Percentiles rank a stretch among this genome's conserved stretches.
Evolutionary conservation across 352 stramenopile species (phyloP).

Genomic region (Thraustochytrium striatum): DNA sequence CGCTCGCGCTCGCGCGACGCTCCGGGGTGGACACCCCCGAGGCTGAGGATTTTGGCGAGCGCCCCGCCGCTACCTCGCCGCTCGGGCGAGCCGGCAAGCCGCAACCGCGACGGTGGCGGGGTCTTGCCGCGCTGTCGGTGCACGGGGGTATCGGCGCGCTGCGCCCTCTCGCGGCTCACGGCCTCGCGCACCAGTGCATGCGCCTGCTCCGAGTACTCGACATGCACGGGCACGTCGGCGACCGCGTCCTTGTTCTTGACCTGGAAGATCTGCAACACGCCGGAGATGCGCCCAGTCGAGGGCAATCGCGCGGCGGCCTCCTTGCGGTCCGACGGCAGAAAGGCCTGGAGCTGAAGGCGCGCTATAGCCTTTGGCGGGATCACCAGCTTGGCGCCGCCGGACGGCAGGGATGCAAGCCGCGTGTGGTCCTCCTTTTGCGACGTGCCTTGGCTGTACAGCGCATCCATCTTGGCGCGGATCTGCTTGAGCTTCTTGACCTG

Average conservation of each 20-base stretch:
- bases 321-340: neutral
- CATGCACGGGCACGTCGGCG: slow-evolving; percentile 9
- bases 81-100: too few species aligned
- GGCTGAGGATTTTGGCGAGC: too few species aligned
- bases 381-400: slow-evolving; percentile 30
- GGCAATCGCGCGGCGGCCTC: neutral
- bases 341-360: slow-evolving; percentile 25
- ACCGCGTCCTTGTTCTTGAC: slow-evolving; percentile 42
- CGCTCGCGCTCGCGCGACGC: too few species aligned
- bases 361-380: slow-evolving; percentile 32
- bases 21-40: too few species aligned
- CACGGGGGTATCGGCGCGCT: too few species aligned
- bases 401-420: neutral
- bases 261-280: slow-evolving; percentile 41
- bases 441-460: neutral
- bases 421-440: slow-evolving; percentile 6
- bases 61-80: too few species aligned
- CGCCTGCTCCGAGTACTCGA: too few species aligned
- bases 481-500: slow-evolving; percentile 48
- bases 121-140: too few species aligned
- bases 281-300: neutral
- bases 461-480: slow-evolving; percentile 13
- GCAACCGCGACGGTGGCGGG: too few species aligned
- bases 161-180: too few species aligned
- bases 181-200: too few species aligned